These are phyloP conservation scores for Mycena sp. DNA, from an alignment of 1,284 basidiomycete species.

Conservation along the genomic window DNA sequence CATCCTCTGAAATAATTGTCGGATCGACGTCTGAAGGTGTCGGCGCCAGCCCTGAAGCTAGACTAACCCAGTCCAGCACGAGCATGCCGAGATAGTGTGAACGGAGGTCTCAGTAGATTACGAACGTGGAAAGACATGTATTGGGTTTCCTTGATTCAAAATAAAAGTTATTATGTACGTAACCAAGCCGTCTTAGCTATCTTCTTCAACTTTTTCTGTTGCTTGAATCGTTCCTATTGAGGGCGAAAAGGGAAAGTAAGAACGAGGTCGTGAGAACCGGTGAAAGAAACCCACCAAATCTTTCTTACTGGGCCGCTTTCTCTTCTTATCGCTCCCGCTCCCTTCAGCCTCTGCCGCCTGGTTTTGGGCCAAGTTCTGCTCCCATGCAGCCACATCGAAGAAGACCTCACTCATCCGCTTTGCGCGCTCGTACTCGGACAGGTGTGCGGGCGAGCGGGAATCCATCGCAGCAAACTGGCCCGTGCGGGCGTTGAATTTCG, in stretches of 20 bases:
- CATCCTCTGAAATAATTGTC: no score
- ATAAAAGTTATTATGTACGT: slow-evolving; percentile 62
- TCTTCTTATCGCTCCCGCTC: slow-evolving; percentile 67
- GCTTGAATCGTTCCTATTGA: slow-evolving; percentile 89
- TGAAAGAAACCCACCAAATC: slow-evolving; percentile 75
- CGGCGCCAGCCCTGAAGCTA: no score
- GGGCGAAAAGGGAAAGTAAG: slow-evolving; percentile 20
- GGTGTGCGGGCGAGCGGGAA: slow-evolving; percentile 75
- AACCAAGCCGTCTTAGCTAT: slow-evolving; percentile 90
- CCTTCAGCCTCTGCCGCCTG: slow-evolving; percentile 63
- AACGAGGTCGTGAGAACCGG: slow-evolving; percentile 11
- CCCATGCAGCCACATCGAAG: slow-evolving; percentile 88
- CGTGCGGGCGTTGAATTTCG: slow-evolving; percentile 87
- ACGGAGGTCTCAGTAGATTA: no score
- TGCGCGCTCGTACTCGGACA: slow-evolving; percentile 85
- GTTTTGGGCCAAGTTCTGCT: slow-evolving; percentile 71
- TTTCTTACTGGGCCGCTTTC: slow-evolving; percentile 83
- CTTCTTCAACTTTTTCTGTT: slow-evolving; percentile 87
- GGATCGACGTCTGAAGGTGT: no score
- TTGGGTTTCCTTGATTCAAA: background rate
- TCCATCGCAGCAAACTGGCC: slow-evolving; percentile 78
- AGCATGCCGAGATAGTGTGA: no score
- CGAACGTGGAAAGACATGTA: slow-evolving; percentile 19
- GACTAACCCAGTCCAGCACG: no score
- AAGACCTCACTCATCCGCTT: slow-evolving; percentile 90